phyloP scores from a whole-genome alignment of 2,329 filamentous ascomycete species.

The Fusarium marasasianum region DNA sequence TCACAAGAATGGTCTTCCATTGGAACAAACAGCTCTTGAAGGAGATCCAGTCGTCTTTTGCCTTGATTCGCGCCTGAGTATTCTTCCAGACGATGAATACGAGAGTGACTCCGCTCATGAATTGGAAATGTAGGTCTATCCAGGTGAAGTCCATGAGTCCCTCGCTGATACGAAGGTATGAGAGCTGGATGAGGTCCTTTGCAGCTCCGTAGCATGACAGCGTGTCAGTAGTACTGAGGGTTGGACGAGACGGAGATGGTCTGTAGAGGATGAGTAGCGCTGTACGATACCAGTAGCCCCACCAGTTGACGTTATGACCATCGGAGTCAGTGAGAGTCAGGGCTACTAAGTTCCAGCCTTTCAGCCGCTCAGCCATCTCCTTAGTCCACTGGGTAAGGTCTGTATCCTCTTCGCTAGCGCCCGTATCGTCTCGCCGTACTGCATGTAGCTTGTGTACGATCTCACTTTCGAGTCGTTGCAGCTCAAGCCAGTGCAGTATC shows the following conservation, averaged over 20 bases:
- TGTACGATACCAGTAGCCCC: slow-evolving; percentile 14
- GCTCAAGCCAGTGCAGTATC: slow-evolving; percentile 10
- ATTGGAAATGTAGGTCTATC: slow-evolving; percentile 10
- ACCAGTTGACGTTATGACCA: slow-evolving; percentile 4
- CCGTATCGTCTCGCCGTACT: background rate
- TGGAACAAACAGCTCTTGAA: slow-evolving; percentile 1
- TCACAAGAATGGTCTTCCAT: background rate
- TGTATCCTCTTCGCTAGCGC: fast-evolving
- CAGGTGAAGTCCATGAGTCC: slow-evolving; percentile 8
- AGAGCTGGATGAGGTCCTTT: slow-evolving; percentile 8
- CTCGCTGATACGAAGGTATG: slow-evolving; percentile 4
- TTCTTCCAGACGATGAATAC: slow-evolving; percentile 7
- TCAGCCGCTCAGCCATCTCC: background rate
- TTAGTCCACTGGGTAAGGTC: background rate
- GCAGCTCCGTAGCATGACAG: background rate
- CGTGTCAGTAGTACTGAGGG: background rate
- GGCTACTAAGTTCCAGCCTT: background rate
- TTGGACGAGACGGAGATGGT: background rate
- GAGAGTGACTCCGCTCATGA: slow-evolving; percentile 13
- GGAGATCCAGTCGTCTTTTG: slow-evolving; percentile 1
- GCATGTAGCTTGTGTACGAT: slow-evolving; percentile 2
- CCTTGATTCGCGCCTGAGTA: background rate
- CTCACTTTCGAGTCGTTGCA: background rate
- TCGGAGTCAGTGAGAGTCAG: background rate
- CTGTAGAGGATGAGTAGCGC: slow-evolving; percentile 9